Evolutionary conservation across 2,329 filamentous ascomycete genomes (phyloP).

Genomic region (Aulographum hederae): DNA sequence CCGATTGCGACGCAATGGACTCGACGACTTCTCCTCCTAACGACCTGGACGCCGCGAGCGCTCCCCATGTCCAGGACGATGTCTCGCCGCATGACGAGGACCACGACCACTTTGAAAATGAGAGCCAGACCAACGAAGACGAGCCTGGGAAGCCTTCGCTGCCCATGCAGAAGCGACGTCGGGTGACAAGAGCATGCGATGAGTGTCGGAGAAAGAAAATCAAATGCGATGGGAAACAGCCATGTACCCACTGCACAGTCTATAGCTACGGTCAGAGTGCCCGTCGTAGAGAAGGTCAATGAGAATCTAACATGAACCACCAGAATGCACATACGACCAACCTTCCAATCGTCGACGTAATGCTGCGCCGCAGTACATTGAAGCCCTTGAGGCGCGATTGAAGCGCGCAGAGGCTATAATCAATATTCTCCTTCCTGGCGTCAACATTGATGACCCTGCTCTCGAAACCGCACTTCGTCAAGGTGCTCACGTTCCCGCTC

Average conservation of each 20-base stretch:
- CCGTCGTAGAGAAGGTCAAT: slow-evolving; percentile 10
- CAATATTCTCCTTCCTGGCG: slow-evolving; percentile 60
- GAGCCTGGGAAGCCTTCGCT: not conserved
- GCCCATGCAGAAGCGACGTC: slow-evolving; percentile 21
- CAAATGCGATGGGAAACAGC: slow-evolving; percentile 36
- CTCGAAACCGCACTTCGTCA: slow-evolving; percentile 63
- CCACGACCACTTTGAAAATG: no score
- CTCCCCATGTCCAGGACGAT: no score
- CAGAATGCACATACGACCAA: slow-evolving; percentile 91
- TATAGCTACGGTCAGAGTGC: slow-evolving; percentile 73
- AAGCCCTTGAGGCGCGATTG: slow-evolving; percentile 66
- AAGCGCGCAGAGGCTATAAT: slow-evolving; percentile 70
- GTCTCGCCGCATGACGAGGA: no score
- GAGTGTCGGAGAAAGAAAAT: slow-evolving; percentile 31
- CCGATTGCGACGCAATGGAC: no score
- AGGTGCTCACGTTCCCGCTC: slow-evolving; percentile 1
- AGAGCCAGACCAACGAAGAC: not conserved
- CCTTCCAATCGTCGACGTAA: slow-evolving; percentile 83
- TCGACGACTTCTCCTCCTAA: no score
- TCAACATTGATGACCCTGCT: slow-evolving; percentile 69
- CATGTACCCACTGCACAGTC: slow-evolving; percentile 78
- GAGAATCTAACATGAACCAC: slow-evolving; percentile 1
- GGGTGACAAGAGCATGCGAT: slow-evolving; percentile 22
- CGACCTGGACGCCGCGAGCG: no score
- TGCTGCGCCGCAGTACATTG: slow-evolving; percentile 81